Percentiles rank a stretch among this genome's conserved stretches.
Evolutionary conservation across 768 basidiomycete genomes (phyloP).

Genomic region (Mycena albidolilacea): DNA sequence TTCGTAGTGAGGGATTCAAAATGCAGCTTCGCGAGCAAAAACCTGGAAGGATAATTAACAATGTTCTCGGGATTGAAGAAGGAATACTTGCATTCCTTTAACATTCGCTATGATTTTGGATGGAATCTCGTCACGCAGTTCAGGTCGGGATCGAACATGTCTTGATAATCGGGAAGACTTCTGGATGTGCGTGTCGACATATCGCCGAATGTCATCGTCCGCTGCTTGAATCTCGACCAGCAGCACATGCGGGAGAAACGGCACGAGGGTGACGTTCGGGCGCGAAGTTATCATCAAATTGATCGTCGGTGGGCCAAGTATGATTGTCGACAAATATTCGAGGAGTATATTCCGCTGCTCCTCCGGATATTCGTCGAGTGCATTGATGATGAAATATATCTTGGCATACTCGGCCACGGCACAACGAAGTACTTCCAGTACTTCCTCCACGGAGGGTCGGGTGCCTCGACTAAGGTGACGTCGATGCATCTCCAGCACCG

Average conservation of each 20-base stretch:
- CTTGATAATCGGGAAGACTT: slow-evolving; percentile 2
- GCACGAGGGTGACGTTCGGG: background rate
- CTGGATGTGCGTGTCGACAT: background rate
- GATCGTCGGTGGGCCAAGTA: background rate
- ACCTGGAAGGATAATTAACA: background rate
- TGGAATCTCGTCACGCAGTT: background rate
- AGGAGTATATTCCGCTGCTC: background rate
- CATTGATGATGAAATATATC: slow-evolving; percentile 12
- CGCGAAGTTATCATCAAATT: slow-evolving; percentile 17
- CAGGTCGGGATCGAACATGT: background rate
- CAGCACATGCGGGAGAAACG: background rate
- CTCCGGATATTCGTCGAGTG: slow-evolving; percentile 16
- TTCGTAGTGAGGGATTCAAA: background rate
- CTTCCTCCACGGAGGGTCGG: background rate
- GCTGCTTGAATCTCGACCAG: background rate
- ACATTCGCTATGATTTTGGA: background rate
- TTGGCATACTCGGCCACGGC: background rate
- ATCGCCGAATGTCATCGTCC: background rate
- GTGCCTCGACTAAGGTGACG: background rate
- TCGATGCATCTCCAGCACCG: background rate
- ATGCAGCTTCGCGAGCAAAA: background rate
- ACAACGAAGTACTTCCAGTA: background rate
- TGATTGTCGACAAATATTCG: background rate
- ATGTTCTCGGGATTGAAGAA: background rate
- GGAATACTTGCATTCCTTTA: background rate